phyloP scores from a whole-genome alignment of 345 rosid species.

The Eutrema heterophyllum region DNA sequence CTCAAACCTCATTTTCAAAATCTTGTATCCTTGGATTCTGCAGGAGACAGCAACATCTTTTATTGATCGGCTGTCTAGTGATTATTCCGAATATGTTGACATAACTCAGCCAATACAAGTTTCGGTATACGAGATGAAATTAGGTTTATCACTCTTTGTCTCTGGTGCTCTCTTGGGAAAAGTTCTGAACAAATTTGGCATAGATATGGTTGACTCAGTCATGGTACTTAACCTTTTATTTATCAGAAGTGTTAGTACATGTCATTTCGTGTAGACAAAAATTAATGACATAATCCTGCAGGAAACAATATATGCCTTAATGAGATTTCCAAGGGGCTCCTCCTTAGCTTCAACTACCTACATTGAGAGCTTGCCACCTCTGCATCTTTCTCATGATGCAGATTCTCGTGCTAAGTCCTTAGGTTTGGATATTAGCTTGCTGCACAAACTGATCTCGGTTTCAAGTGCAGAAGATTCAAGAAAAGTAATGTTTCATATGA shows the following conservation, averaged over 20 bases:
- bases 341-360: constrained; percentile 28
- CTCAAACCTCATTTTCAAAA: too few relatives aligned
- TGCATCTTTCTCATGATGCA: constrained; percentile 34
- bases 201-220: constrained; percentile 47
- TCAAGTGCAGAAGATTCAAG: constrained; percentile 36
- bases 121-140: constrained; percentile 83
- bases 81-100: constrained; percentile 64
- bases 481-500: constrained; percentile 38
- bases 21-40: too few relatives aligned
- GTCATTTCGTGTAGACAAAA: constrained; percentile 1
- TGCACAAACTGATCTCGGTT: constrained; percentile 60
- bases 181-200: constrained; percentile 35
- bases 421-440: constrained; percentile 42
- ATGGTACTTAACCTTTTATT: constrained; percentile 43
- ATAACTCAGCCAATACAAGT: constrained; percentile 88
- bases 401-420: constrained; percentile 41
- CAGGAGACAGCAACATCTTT: constrained; percentile 66
- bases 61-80: constrained; percentile 52
- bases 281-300: constrained; percentile 35
- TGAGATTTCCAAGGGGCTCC: constrained; percentile 72
- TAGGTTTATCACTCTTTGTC: constrained; percentile 66
- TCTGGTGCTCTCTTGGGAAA: constrained; percentile 44
- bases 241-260: neutral
- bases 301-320: constrained; percentile 65
- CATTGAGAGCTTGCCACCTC: constrained; percentile 26